A percentile compares a stretch with the other conserved stretches of the same genome.
These are phyloP conservation scores for Suillus ampliporus DNA, from an alignment of 768 basidiomycete genomes.

Conservation along the genomic window DNA sequence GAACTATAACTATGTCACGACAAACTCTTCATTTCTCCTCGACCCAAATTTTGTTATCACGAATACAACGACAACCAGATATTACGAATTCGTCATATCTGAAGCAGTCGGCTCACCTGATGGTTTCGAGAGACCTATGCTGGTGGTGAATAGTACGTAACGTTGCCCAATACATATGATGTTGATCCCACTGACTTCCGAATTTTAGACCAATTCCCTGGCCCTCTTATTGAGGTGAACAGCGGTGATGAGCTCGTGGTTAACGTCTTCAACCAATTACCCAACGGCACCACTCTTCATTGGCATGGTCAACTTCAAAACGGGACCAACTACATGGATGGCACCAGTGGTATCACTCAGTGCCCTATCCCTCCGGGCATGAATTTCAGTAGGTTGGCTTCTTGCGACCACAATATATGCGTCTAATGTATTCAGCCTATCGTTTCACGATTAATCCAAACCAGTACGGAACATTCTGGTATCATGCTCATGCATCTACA, in stretches of 20 bases:
- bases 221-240: slow-evolving; percentile 40
- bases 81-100: slow-evolving; percentile 48
- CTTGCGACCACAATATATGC: not conserved
- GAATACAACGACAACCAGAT: slow-evolving; percentile 44
- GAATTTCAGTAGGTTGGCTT: slow-evolving; percentile 35
- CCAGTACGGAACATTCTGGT: slow-evolving; percentile 55
- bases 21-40: slow-evolving; percentile 36
- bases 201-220: slow-evolving; percentile 38
- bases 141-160: slow-evolving; percentile 51
- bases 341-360: slow-evolving; percentile 51
- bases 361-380: slow-evolving; percentile 59
- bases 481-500: slow-evolving; percentile 47
- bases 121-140: slow-evolving; percentile 46
- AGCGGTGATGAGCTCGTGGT: slow-evolving; percentile 41
- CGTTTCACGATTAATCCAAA: slow-evolving; percentile 47
- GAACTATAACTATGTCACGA: slow-evolving; percentile 21
- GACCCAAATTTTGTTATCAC: slow-evolving; percentile 33
- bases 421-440: slow-evolving; percentile 27
- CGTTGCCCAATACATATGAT: not conserved
- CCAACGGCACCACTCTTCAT: slow-evolving; percentile 39
- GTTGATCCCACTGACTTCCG: slow-evolving; percentile 8
- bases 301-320: slow-evolving; percentile 48
- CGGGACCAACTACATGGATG: slow-evolving; percentile 55
- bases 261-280: slow-evolving; percentile 39
- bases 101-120: slow-evolving; percentile 46